phyloP scores from a whole-genome alignment of 2,329 filamentous ascomycete genomes.

The Hypoxylon sp. region DNA sequence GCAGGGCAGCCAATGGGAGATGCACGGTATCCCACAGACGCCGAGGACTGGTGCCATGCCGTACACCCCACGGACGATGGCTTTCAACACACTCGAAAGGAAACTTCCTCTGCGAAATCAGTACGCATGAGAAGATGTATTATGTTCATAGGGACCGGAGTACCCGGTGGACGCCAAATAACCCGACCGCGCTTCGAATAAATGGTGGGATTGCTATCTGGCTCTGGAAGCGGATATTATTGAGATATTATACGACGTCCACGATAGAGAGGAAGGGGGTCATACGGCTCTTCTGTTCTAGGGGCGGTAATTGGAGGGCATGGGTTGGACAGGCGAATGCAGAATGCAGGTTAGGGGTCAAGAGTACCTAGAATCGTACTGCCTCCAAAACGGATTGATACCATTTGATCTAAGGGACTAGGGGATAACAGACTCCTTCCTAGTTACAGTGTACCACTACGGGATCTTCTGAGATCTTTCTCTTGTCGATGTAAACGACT shows the following conservation, averaged over 20 bases:
- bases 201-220: constrained; percentile 23
- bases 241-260: constrained; percentile 14
- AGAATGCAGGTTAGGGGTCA: constrained; percentile 14
- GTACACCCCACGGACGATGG: constrained; percentile 75
- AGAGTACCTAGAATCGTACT: background rate
- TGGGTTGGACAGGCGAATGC: background rate
- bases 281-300: constrained; percentile 3
- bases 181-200: constrained; percentile 13
- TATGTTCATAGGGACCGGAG: background rate
- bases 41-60: constrained; percentile 57
- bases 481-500: constrained; percentile 24
- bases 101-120: constrained; percentile 65
- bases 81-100: constrained; percentile 73
- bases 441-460: constrained; percentile 28
- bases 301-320: constrained; percentile 17
- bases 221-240: constrained; percentile 36
- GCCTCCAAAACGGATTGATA: constrained; percentile 31
- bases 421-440: constrained; percentile 4
- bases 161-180: constrained; percentile 8
- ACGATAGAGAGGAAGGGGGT: constrained; percentile 7
- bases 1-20: constrained; percentile 67
- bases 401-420: constrained; percentile 23
- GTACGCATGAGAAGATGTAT: constrained; percentile 34
- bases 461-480: constrained; percentile 25
- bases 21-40: constrained; percentile 64